These are phyloP conservation scores for Zasmidium angulare DNA, from an alignment of 2,329 filamentous ascomycete genomes.

Conservation along the genomic window DNA sequence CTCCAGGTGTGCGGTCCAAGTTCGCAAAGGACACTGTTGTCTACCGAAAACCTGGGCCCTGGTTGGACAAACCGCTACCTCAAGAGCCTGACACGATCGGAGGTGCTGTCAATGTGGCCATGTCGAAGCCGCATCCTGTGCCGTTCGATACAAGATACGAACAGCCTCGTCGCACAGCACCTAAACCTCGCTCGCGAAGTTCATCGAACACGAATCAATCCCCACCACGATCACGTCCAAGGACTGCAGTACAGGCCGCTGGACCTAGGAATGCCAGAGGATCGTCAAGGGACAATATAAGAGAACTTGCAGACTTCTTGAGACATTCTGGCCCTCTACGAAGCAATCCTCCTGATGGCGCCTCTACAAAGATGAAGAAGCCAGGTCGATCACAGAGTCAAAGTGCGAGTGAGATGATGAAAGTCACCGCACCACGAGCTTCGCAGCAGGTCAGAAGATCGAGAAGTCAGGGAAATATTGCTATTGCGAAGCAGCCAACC, in stretches of 20 bases:
- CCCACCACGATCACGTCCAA: constrained; percentile 10
- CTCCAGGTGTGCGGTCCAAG: constrained; percentile 17
- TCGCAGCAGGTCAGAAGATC: constrained; percentile 14
- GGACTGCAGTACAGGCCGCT: constrained; percentile 4
- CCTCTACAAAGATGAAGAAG: not conserved
- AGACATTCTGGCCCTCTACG: constrained; percentile 23
- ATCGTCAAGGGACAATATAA: constrained; percentile 9
- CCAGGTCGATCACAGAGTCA: constrained; percentile 19
- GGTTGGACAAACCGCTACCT: constrained; percentile 25
- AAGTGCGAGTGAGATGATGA: constrained; percentile 3
- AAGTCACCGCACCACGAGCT: not conserved
- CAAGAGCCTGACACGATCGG: constrained; percentile 11
- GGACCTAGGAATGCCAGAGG: constrained; percentile 1
- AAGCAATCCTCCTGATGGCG: constrained; percentile 26
- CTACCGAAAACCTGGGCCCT: constrained; percentile 15
- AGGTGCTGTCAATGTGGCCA: constrained; percentile 12
- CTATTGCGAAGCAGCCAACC: not conserved
- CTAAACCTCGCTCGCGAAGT: constrained; percentile 13
- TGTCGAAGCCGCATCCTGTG: constrained; percentile 24
- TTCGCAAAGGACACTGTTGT: constrained; percentile 12
- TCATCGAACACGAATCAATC: constrained; percentile 4
- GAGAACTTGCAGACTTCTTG: constrained; percentile 27
- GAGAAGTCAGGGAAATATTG: constrained; percentile 9
- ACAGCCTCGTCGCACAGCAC: constrained; percentile 21
- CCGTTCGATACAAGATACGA: constrained; percentile 24